phyloP scores from a whole-genome alignment of 345 rosid genomes.

The Odontarrhena argentea region DNA sequence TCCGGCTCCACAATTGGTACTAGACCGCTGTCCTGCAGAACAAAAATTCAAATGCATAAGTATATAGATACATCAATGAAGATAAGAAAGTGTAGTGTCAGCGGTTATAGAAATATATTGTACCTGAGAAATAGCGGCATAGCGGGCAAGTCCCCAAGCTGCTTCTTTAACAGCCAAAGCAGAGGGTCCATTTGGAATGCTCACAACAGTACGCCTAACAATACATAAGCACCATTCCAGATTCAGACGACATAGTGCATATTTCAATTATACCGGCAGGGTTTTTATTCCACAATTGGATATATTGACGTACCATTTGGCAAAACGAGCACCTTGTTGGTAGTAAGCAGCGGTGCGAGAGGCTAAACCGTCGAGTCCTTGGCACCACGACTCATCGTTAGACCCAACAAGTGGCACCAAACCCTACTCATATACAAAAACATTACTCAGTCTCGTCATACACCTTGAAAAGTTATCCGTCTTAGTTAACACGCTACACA shows the following conservation, averaged over 20 bases:
- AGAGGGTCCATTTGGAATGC: constrained; percentile 97
- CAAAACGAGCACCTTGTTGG: constrained; percentile 96
- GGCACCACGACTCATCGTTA: constrained; percentile 95
- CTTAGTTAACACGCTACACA: too few relatives aligned
- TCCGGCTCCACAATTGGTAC: constrained; percentile 98
- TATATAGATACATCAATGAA: not conserved
- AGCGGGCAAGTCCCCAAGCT: constrained; percentile 97
- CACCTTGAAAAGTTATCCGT: too few relatives aligned
- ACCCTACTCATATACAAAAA: constrained; percentile 55
- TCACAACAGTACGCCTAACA: constrained; percentile 90
- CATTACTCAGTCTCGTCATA: not conserved
- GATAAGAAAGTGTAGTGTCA: not conserved
- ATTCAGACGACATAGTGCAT: not conserved
- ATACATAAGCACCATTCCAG: constrained; percentile 15
- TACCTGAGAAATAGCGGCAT: constrained; percentile 89
- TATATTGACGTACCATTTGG: constrained; percentile 67
- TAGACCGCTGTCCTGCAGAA: constrained; percentile 78
- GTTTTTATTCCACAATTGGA: not conserved
- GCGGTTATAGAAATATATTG: not conserved
- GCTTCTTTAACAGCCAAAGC: constrained; percentile 96
- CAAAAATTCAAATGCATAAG: constrained; percentile 14
- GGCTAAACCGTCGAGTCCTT: constrained; percentile 93
- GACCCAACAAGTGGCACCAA: constrained; percentile 92
- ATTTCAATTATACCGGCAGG: not conserved
- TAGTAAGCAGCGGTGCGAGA: constrained; percentile 96